Base-by-base conservation (phyloP, 2,329 filamentous ascomycete species). In the Fusarium austroafricanum region DNA sequence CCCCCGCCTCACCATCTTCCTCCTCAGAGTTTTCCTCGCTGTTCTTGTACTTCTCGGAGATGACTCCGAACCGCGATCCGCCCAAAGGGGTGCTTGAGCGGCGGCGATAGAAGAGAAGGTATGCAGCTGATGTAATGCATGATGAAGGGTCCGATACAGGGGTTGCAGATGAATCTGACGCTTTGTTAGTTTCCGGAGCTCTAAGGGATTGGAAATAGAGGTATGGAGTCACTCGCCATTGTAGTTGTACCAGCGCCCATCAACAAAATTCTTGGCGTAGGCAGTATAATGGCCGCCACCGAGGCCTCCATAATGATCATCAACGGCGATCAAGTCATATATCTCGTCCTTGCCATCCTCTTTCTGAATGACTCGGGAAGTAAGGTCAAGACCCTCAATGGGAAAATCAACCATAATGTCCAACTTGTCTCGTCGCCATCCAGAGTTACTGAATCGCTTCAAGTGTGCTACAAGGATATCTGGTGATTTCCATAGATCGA, bases 251-350 rank as follows among this genome's bases (percentile, higher is more conserved):
- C 96, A 99, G 78, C 92, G 85, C 58, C 87, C 87, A 74, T 97
- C 93, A 63, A 92, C 84, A 79, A 97, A 97, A 78, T 97, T 98
- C 82, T 93, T 94, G 38, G 94, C 94, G 78, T 90, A 94, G 28
- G 96, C 96, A 20, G 94, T 98, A 81, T 99, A 99, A 79, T 99
- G 96, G 1, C 96, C 96, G 40, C 96, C 96, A 61, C 94, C 94
- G 37, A 99, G 87, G 29, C 94, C 93, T 63, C 96, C 96, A 77
- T 92, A 97, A 79, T 99, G 96, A 76, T 97, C 95, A 79, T 99
- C 96, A 3, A 99, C 94, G 15, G 91, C 96, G 75, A 99, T 96
- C 31, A 99, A 84, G 77, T 99, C 96, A 75, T 97, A 99, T 12
- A 94, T 84, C 75, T 96, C 88, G 61, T 90, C 85, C 79, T 97